Base-by-base conservation (phyloP, 2,329 filamentous ascomycete species). In the Ceratocystis destructans region DNA sequence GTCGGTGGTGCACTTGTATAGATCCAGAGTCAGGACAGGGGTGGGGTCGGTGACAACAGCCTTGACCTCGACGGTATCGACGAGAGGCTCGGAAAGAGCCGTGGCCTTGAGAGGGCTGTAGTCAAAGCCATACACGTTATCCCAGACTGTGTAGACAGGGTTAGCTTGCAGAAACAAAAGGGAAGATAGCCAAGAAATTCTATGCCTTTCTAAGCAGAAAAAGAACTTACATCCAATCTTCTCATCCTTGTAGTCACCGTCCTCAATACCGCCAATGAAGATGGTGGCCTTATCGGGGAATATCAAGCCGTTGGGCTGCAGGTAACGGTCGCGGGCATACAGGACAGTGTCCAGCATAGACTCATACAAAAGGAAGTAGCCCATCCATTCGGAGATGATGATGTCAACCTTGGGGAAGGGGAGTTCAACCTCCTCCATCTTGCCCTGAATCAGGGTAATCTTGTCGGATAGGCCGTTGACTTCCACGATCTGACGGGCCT, bases 311-410 rank as follows among this genome's bases (percentile, higher is more conserved):
- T 89, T 89, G 75, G 89, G 87, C 70, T 80, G 81, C 69, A 99
- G 86, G 77, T 96, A 99, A 76, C 83, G 88, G 82, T 99, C 94
- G 72, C 94, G 87, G 31, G 94, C 94, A 75, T 96, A 97, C 68
- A 99, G 83, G 63, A 99, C 94, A 41, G 94, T 99, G 79, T 99
- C 94, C 74, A 99, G 79, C 94, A 99, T 99, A 84, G 85, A 89
- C 85, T 99, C 94, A 79, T 99, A 99, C 69, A 99, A 86, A 64
- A 99, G 80, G 81, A 97, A 97, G 80, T 99, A 99, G 44, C 94
- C 94, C 94, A 99, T 99, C 94, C 94, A 99, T 81, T 99, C 94
- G 1, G 93, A 97, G 76, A 99, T 96, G 79, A 99, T 99, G 75
- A 99, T 99, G 75, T 99, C 94, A 70, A 99, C 94, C 79, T 97